phyloP scores from a whole-genome alignment of 345 rosid genomes.

The Acer negundo region DNA sequence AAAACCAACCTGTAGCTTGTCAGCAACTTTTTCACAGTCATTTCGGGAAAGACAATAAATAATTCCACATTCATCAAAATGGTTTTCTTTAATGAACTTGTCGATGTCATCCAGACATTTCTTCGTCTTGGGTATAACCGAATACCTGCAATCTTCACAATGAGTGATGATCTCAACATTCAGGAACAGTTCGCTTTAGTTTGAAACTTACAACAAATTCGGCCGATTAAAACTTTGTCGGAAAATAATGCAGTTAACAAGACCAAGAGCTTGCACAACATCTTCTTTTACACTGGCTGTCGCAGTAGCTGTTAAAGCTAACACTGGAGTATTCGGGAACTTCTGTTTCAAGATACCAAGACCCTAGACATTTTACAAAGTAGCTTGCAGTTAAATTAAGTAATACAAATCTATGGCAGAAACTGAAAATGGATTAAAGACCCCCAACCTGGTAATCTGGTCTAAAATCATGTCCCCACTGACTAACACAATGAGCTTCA shows the following conservation, averaged over 20 bases:
- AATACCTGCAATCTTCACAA: slow-evolving; percentile 60
- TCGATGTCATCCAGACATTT: slow-evolving; percentile 92
- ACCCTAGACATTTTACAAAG: slow-evolving; percentile 53
- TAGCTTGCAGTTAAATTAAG: slow-evolving; percentile 23
- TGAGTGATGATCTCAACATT: slow-evolving; percentile 34
- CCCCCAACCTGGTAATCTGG: slow-evolving; percentile 94
- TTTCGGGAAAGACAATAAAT: slow-evolving; percentile 97
- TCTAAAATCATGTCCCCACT: slow-evolving; percentile 99
- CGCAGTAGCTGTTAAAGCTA: slow-evolving; percentile 98
- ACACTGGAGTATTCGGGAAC: slow-evolving; percentile 83
- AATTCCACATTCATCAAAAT: slow-evolving; percentile 97
- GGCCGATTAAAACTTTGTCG: slow-evolving; percentile 98
- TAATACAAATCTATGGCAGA: slow-evolving; percentile 5
- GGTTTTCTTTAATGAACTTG: slow-evolving; percentile 83
- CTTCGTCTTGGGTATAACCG: slow-evolving; percentile 82
- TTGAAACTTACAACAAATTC: slow-evolving; percentile 65
- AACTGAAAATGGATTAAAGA: slow-evolving; percentile 18
- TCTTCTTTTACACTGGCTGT: slow-evolving; percentile 99
- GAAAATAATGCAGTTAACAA: slow-evolving; percentile 88
- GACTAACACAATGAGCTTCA: slow-evolving; percentile 99
- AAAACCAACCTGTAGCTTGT: slow-evolving; percentile 76
- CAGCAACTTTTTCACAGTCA: slow-evolving; percentile 98
- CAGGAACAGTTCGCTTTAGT: slow-evolving; percentile 21
- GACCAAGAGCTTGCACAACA: slow-evolving; percentile 99
- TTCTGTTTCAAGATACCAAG: slow-evolving; percentile 96